These are phyloP conservation scores for Tubosaeta brunneosetosa DNA, from an alignment of 768 basidiomycete species.

Conservation along the genomic window DNA sequence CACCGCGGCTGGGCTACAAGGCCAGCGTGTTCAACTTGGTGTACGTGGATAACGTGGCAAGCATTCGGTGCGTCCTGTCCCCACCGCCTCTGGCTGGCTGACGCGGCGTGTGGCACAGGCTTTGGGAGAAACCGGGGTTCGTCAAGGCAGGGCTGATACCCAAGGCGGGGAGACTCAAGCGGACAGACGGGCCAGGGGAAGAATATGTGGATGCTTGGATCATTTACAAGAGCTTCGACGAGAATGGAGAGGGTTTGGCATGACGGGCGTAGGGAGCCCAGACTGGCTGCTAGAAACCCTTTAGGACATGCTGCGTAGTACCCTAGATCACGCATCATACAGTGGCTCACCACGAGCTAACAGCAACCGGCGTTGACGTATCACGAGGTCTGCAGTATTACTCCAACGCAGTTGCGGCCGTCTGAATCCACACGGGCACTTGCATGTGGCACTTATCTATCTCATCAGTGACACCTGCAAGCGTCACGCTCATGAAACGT, in stretches of 20 bases:
- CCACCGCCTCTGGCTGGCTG: not conserved
- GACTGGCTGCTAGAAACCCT: not conserved
- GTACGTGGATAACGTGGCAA: constrained; percentile 78
- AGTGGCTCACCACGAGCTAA: not conserved
- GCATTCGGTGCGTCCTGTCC: constrained; percentile 46
- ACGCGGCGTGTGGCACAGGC: constrained; percentile 31
- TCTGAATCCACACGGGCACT: not conserved
- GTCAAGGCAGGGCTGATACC: constrained; percentile 73
- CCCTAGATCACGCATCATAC: not conserved
- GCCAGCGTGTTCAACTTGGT: constrained; percentile 90
- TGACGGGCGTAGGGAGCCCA: not conserved
- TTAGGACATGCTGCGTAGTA: not conserved
- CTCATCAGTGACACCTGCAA: constrained; percentile 1
- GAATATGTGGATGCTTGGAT: constrained; percentile 89
- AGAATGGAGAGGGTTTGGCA: not conserved
- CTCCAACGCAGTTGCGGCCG: not conserved
- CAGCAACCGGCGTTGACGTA: not conserved
- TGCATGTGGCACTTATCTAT: constrained; percentile 5
- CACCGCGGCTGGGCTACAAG: constrained; percentile 69
- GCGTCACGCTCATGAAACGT: not conserved
- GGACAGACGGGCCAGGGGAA: constrained; percentile 65
- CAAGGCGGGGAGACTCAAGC: constrained; percentile 65
- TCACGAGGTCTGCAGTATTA: not conserved
- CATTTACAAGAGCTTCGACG: constrained; percentile 71
- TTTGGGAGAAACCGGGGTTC: constrained; percentile 87